phyloP scores from a whole-genome alignment of 371 early-diverging fungal species.

The Lichtheimia hyalospora region DNA sequence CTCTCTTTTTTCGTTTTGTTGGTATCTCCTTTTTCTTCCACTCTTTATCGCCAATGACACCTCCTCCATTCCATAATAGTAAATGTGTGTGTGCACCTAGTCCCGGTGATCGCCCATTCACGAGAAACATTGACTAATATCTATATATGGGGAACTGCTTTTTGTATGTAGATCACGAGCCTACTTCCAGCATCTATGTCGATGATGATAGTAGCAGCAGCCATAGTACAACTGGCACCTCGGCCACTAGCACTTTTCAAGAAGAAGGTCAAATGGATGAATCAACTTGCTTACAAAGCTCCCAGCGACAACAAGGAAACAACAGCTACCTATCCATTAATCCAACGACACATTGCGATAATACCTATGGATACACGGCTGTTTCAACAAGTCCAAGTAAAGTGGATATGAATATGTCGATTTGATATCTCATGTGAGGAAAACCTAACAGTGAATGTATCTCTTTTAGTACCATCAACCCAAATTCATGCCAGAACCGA shows the following conservation, averaged over 20 bases:
- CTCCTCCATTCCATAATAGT: slow-evolving; percentile 4
- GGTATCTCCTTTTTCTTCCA: no score
- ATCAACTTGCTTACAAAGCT: neutral
- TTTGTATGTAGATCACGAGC: neutral
- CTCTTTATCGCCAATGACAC: neutral
- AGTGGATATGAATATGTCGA: neutral
- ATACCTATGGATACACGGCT: neutral
- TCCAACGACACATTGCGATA: neutral
- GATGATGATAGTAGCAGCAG: neutral
- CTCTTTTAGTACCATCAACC: slow-evolving; percentile 5
- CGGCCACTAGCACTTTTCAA: neutral
- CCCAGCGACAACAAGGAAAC: neutral
- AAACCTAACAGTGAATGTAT: neutral
- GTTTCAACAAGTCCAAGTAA: slow-evolving; percentile 5
- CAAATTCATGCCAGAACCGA: neutral
- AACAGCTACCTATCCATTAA: neutral
- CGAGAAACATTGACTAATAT: neutral
- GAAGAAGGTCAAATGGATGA: neutral
- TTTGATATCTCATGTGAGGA: no score
- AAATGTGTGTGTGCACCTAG: slow-evolving; percentile 1
- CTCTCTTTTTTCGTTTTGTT: no score
- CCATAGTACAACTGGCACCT: neutral
- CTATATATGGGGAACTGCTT: slow-evolving; percentile 1
- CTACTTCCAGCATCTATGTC: neutral
- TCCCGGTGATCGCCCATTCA: neutral